Evolutionary conservation across 108 stramenopile species (phyloP).

Genomic region (Conticribra guillardii): DNA sequence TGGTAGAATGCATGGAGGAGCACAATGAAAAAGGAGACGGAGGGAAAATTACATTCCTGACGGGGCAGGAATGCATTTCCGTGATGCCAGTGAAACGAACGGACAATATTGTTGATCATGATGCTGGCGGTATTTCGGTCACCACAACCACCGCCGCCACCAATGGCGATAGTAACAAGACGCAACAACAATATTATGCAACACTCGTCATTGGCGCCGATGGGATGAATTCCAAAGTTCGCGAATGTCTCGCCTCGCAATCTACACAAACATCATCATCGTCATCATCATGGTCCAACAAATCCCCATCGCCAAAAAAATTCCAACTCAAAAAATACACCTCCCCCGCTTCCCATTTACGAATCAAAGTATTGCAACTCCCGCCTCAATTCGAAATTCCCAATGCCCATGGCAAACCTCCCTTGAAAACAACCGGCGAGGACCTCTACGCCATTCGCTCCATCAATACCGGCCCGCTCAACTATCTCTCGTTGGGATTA

Average conservation of each 20-base stretch:
- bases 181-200: slow-evolving; percentile 4
- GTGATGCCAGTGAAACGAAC: slow-evolving; percentile 12
- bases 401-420: slow-evolving; percentile 11
- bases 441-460: slow-evolving; percentile 44
- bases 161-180: slow-evolving; percentile 6
- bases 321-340: slow-evolving; percentile 47
- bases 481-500: slow-evolving; percentile 51
- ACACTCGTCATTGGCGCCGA: slow-evolving; percentile 68
- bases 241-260: slow-evolving; percentile 50
- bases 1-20: slow-evolving; percentile 44
- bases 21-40: slow-evolving; percentile 24
- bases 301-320: slow-evolving; percentile 28
- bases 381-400: slow-evolving; percentile 47
- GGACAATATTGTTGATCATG: too few species aligned
- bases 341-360: slow-evolving; percentile 51
- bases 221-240: slow-evolving; percentile 73
- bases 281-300: slow-evolving; percentile 13
- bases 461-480: slow-evolving; percentile 19
- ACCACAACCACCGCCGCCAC: too few species aligned
- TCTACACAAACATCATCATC: not conserved
- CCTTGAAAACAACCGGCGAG: slow-evolving; percentile 11
- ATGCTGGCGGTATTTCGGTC: slow-evolving; percentile 3
- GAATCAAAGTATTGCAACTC: slow-evolving; percentile 74
- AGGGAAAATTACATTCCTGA: slow-evolving; percentile 34
- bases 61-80: slow-evolving; percentile 30